These are phyloP conservation scores for Hirschfeldia incana DNA, from an alignment of 345 rosid species.

Conservation along the genomic window DNA sequence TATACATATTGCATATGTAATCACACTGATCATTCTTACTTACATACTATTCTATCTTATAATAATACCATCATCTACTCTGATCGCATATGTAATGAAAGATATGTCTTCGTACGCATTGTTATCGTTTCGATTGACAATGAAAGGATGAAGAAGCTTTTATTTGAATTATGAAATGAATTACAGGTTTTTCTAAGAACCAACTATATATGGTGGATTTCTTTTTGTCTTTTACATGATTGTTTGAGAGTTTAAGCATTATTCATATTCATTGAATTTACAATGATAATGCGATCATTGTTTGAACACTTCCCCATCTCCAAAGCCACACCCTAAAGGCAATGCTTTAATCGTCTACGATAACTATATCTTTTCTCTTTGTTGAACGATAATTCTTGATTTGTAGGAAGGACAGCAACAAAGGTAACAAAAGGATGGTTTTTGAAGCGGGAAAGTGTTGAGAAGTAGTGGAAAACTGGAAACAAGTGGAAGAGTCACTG, in stretches of 20 bases:
- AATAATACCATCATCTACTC: background rate
- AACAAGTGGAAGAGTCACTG: conserved; percentile 15
- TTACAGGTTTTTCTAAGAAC: background rate
- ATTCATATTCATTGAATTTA: background rate
- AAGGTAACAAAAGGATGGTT: background rate
- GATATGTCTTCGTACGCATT: background rate
- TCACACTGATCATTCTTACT: background rate
- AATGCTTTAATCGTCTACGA: background rate
- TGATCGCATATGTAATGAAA: background rate
- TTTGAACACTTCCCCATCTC: background rate
- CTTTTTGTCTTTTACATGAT: too few species aligned
- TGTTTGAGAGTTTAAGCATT: too few species aligned
- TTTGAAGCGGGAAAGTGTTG: conserved; percentile 3
- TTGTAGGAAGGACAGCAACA: background rate
- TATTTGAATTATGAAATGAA: background rate
- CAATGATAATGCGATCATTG: background rate
- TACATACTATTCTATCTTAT: background rate
- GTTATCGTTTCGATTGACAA: background rate
- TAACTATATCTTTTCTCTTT: background rate
- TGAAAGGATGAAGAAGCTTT: background rate
- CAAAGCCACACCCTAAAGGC: background rate
- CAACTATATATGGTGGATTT: too few species aligned
- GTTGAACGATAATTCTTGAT: background rate
- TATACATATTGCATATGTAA: background rate
- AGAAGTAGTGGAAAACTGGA: conserved; percentile 7